Base-by-base conservation (phyloP, 2,329 filamentous ascomycete genomes). In the Epichloe aotearoae region DNA sequence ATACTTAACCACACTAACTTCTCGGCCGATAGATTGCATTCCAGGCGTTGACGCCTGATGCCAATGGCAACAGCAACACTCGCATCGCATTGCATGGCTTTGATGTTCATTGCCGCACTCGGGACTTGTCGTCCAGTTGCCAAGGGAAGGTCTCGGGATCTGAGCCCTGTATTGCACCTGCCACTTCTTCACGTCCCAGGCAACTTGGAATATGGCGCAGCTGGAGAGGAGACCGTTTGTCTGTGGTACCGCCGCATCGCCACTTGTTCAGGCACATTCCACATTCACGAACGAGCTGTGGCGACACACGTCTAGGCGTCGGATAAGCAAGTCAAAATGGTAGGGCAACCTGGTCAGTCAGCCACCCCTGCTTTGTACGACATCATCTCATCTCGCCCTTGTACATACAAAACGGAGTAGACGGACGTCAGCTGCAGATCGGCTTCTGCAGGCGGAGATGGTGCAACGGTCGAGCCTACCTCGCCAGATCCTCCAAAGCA, bases 401-500 rank as follows among this genome's bases (percentile, higher is more conserved):
- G 5, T 26, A 30, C 23, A 26, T 23, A 23, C 20, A 19, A 19
- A 23, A 23, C 26, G 7, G 26, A 30, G 26, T 30, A 8, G 19
- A 49, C 33, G 15, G 40, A 49, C 10, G 6, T 17, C 47, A 43
- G n/a, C 47, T 44, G 40, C 41, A 44, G 33, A 49, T 49, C 47
- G 19, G 47, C 34, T 49, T 43, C 47, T 49, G 47, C 40, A 49
- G 39, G 47, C 47, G 39, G 47, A 44, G 40, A 49, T 49, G 33
- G 47, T 49, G 47, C 40, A 26, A 49, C 47, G 6, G 5, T 17
- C 11, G 40, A 37, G 47, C 39, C 40, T 30, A 23, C 15, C 11
- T 49, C 33, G 40, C 17, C 40, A 43, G 11, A 6, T 20, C 36
- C 7, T 12, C 46, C 40, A 23, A 44, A 20, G 20, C 33, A n/a